Evolutionary conservation across 2,329 filamentous ascomycete genomes (phyloP), one percentile per base, ranked within the genome.

Genomic region (Fusarium agapanthi): DNA sequence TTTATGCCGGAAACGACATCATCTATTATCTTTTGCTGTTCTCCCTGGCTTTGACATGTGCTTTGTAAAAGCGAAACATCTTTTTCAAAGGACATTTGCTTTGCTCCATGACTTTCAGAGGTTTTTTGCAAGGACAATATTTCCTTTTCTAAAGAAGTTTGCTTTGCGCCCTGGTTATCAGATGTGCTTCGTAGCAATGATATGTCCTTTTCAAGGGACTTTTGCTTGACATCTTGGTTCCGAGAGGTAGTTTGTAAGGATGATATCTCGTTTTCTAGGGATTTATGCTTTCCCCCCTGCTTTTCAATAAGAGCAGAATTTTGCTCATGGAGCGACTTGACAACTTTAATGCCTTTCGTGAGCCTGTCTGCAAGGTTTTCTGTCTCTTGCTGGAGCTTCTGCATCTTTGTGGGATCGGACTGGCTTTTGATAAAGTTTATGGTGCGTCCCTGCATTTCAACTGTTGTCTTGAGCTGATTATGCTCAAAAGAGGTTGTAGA

Each of bases 201-300:
- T 14, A 73, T 18, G 18, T 40, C 37, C n/a, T 51, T 50, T 32
- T n/a, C 45, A 18, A 48, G 28, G 15, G 45, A 48, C n/a, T 32
- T 48, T 48, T 48, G 45, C 28, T 32, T 48, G 45, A 32, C 37
- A 30, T 35, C 34, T 7, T 63, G 72, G 30, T 34, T 47, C 14
- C 30, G 47, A 34, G 47, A 50, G 7, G 16, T 32, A 50, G 30
- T 63, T 35, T 57, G 47, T 7, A 74, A 59, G 15, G 40, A 53
- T 13, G 55, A 43, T 14, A 71, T 15, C 22, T 43, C 37, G 18
- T 51, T 43, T 32, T 35, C 28, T 22, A 71, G 28, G 14, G 62
- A 62, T 15, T 45, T 58, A 30, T 71, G 62, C 35, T 56, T 74
- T n/a, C 37, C 51, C 20, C 37, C 26, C 10, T 72, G 65, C 18